phyloP scores from a whole-genome alignment of 768 basidiomycete species.

The Suillus placidus region DNA sequence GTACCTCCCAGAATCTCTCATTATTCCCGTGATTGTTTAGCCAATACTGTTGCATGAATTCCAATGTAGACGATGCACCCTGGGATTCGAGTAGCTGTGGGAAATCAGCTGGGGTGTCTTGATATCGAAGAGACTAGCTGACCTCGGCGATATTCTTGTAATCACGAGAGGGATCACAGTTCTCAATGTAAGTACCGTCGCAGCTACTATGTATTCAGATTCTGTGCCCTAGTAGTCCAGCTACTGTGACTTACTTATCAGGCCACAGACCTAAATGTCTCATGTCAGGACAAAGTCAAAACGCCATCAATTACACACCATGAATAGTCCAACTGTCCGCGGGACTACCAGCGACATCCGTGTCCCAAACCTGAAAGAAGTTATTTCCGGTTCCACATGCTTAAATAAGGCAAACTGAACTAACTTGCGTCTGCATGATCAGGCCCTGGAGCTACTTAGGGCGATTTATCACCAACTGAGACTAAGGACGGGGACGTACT shows the following conservation, averaged over 20 bases:
- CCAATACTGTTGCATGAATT: conserved; percentile 67
- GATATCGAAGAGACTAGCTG: conserved; percentile 12
- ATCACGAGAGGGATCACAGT: conserved; percentile 45
- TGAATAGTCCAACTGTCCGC: conserved; percentile 74
- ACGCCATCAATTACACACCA: conserved; percentile 42
- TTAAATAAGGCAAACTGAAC: conserved; percentile 23
- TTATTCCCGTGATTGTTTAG: conserved; percentile 59
- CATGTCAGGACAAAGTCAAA: conserved; percentile 11
- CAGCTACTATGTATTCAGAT: conserved; percentile 44
- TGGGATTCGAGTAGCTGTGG: conserved; percentile 56
- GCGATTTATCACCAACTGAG: neutral
- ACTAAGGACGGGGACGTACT: conserved; percentile 42
- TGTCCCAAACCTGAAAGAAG: conserved; percentile 68
- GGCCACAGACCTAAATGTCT: conserved; percentile 65
- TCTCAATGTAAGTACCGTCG: conserved; percentile 43
- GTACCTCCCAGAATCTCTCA: conserved; percentile 71
- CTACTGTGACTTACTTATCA: conserved; percentile 47
- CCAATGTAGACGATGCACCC: conserved; percentile 59
- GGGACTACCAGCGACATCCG: conserved; percentile 63
- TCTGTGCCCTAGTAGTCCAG: neutral
- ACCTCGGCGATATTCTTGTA: conserved; percentile 49
- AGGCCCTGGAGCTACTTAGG: conserved; percentile 48
- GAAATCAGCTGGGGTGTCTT: neutral
- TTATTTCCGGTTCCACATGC: neutral
- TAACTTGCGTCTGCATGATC: conserved; percentile 57